A percentile compares a stretch with the other conserved stretches of the same genome.
Conservation (phyloP, 345 rosid genomes). For the Cardamine chenopodiifolia region DNA sequence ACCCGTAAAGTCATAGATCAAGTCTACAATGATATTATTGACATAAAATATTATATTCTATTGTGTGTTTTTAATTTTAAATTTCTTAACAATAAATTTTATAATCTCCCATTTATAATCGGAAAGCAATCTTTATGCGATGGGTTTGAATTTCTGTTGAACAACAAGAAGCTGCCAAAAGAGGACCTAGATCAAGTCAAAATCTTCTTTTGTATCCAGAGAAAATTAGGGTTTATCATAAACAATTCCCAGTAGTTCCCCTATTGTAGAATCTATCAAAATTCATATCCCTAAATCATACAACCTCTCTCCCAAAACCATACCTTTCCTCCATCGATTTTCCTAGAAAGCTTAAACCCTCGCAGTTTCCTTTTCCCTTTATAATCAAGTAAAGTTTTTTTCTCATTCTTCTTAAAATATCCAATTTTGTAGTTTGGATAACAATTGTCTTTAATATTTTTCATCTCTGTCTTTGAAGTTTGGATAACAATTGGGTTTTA, state of each 20-base stretch:
- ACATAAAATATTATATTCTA: neutral
- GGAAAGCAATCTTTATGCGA: slow-evolving; percentile 37
- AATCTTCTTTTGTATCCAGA: slow-evolving; percentile 23
- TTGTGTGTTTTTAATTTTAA: neutral
- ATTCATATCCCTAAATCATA: slow-evolving; percentile 10
- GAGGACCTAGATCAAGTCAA: slow-evolving; percentile 33
- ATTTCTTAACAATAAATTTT: neutral
- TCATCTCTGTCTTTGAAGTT: slow-evolving; percentile 2
- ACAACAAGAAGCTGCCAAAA: slow-evolving; percentile 36
- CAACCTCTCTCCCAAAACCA: slow-evolving; percentile 11
- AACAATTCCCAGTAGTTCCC: slow-evolving; percentile 23
- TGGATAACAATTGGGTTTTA: neutral
- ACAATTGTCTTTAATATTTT: too few species aligned
- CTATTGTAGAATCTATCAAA: slow-evolving; percentile 11
- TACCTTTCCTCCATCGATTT: slow-evolving; percentile 15
- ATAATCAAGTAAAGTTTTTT: slow-evolving; percentile 1
- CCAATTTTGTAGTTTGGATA: slow-evolving; percentile 1
- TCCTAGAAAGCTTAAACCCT: slow-evolving; percentile 28
- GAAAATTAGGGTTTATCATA: slow-evolving; percentile 40
- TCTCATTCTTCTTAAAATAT: neutral
- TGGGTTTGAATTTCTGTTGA: slow-evolving; percentile 42
- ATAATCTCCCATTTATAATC: slow-evolving; percentile 7
- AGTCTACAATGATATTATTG: neutral
- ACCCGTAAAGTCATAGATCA: slow-evolving; percentile 6
- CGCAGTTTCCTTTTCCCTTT: slow-evolving; percentile 1